These are phyloP conservation scores for Cladosporium sp. DNA, from an alignment of 2,329 filamentous ascomycete species.

Conservation along the genomic window DNA sequence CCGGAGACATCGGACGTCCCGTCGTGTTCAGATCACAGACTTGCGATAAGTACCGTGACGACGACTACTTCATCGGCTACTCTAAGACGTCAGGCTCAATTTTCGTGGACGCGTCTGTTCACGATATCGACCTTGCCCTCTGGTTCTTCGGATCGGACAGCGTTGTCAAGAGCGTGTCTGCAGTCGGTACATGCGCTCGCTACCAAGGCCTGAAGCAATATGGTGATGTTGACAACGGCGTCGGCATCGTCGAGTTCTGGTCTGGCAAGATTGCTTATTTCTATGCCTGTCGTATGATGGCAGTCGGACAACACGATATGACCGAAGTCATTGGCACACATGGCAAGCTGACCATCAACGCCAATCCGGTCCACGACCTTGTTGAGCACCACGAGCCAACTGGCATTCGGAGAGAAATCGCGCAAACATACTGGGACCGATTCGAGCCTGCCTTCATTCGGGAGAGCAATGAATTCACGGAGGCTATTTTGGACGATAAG, in stretches of 20 bases:
- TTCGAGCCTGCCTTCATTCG: constrained; percentile 61
- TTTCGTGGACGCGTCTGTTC: constrained; percentile 68
- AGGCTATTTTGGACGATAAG: constrained; percentile 53
- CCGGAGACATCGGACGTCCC: constrained; percentile 56
- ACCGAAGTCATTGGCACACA: constrained; percentile 65
- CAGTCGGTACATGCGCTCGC: constrained; percentile 56
- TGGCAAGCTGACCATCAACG: constrained; percentile 60
- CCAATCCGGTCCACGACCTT: constrained; percentile 52
- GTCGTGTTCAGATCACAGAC: constrained; percentile 62
- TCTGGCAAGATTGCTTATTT: constrained; percentile 61
- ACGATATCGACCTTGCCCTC: constrained; percentile 64
- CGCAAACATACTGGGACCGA: constrained; percentile 58
- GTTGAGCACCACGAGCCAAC: constrained; percentile 52
- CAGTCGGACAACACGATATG: constrained; percentile 62
- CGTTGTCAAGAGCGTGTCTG: constrained; percentile 53
- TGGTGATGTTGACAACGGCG: constrained; percentile 59
- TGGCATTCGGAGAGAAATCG: constrained; percentile 58
- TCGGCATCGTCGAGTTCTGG: constrained; percentile 63
- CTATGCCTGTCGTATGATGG: constrained; percentile 63
- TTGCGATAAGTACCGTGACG: constrained; percentile 62
- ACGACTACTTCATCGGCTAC: constrained; percentile 65
- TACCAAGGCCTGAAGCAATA: constrained; percentile 55
- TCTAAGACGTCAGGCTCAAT: constrained; percentile 63
- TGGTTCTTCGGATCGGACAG: constrained; percentile 59
- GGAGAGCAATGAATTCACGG: constrained; percentile 61